Percentiles rank a stretch among this genome's conserved stretches.
phyloP scores from a whole-genome alignment of 176 grass and related monocot genomes.

The Carex parvula region DNA sequence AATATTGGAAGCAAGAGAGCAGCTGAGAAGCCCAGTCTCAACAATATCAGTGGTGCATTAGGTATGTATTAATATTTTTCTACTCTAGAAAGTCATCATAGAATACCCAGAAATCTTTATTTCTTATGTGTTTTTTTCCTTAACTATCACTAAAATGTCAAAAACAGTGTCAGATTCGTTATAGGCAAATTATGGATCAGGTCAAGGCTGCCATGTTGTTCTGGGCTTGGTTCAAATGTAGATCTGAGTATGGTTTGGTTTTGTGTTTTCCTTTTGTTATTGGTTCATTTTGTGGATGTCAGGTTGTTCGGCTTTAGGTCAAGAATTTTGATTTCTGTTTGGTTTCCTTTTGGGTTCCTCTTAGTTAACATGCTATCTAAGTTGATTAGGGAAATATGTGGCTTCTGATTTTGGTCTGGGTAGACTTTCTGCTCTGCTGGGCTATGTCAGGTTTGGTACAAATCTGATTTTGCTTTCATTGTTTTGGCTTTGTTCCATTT shows the following conservation, averaged over 20 bases:
- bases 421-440: not conserved
- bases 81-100: not conserved
- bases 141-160: not conserved
- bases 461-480: not conserved
- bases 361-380: not conserved
- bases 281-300: not conserved
- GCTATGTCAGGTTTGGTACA: not conserved
- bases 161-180: not conserved
- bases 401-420: not conserved
- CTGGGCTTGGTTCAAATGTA: not conserved
- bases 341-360: not conserved
- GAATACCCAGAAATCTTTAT: not conserved
- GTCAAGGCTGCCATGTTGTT: not conserved
- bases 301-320: not conserved
- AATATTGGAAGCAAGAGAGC: conserved; percentile 62
- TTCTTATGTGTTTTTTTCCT: not conserved
- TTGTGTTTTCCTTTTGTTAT: not conserved
- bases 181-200: not conserved
- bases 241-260: not conserved
- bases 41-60: conserved; percentile 32
- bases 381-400: not conserved
- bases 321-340: not conserved
- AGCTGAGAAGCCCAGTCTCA: conserved; percentile 41
- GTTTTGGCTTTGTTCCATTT: not conserved
- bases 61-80: conserved; percentile 35